phyloP scores from a whole-genome alignment of 768 basidiomycete genomes.

The Termitomyces sp. region DNA sequence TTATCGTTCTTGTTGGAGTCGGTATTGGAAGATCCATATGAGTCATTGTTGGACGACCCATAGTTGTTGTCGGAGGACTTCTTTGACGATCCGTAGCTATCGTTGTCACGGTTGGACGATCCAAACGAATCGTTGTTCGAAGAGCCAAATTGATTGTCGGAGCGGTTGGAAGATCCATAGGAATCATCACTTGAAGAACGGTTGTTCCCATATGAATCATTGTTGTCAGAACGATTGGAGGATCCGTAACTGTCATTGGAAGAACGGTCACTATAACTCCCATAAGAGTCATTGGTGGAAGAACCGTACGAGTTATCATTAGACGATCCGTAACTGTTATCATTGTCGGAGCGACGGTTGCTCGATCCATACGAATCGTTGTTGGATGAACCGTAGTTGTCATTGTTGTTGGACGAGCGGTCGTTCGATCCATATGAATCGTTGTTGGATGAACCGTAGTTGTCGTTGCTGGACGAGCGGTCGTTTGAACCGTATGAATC shows the following conservation, averaged over 20 bases:
- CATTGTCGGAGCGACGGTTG: constrained; percentile 2
- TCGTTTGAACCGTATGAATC: constrained; percentile 16
- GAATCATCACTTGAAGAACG: constrained; percentile 6
- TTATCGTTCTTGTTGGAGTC: constrained; percentile 14
- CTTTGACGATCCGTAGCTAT: constrained; percentile 22
- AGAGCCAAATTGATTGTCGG: constrained; percentile 20
- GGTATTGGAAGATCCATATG: constrained; percentile 3
- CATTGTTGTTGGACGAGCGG: constrained; percentile 15
- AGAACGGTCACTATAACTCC: constrained; percentile 13
- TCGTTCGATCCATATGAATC: constrained; percentile 16
- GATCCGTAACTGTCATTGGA: constrained; percentile 18
- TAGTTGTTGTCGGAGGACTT: constrained; percentile 15
- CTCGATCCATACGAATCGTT: constrained; percentile 18
- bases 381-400: constrained; percentile 21
- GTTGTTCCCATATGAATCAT: constrained; percentile 14
- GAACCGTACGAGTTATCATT: constrained; percentile 8
- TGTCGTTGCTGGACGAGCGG: constrained; percentile 13
- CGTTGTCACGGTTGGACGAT: constrained; percentile 10
- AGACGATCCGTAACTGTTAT: constrained; percentile 7
- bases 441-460: constrained; percentile 23
- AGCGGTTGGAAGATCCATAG: not conserved
- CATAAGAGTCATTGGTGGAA: constrained; percentile 17
- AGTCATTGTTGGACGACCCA: constrained; percentile 3
- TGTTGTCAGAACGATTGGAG: constrained; percentile 11
- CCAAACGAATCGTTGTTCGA: constrained; percentile 21